phyloP scores from a whole-genome alignment of 495 filamentous ascomycete species.

The Cudoniella acicularis region DNA sequence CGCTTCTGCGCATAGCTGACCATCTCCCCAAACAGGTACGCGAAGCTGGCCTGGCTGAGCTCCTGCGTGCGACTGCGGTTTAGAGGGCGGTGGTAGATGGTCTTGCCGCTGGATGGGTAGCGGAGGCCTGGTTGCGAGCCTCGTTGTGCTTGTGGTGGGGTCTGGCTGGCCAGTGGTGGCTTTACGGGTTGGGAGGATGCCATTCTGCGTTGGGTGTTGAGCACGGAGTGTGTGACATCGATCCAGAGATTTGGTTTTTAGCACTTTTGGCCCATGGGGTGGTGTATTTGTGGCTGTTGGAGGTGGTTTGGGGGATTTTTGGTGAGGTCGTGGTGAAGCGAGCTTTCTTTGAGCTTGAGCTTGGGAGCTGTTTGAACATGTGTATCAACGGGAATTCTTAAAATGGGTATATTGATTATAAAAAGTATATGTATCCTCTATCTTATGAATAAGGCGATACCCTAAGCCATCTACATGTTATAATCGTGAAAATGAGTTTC shows the following conservation, averaged over 20 bases:
- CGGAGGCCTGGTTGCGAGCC: slow-evolving; percentile 62
- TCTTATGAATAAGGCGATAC: neutral
- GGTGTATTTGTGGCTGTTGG: neutral
- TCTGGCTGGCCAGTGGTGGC: slow-evolving; percentile 28
- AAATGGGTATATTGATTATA: neutral
- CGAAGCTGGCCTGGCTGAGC: slow-evolving; percentile 88
- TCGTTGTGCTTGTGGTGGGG: slow-evolving; percentile 23
- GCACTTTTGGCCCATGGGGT: slow-evolving; percentile 1
- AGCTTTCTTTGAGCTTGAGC: neutral
- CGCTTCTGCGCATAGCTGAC: slow-evolving; percentile 88
- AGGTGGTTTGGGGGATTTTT: neutral
- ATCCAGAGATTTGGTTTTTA: neutral
- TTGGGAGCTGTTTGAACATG: neutral
- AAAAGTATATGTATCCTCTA: neutral
- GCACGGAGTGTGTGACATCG: slow-evolving; percentile 8
- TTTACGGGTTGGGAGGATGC: slow-evolving; percentile 36
- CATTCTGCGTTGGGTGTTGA: slow-evolving; percentile 24
- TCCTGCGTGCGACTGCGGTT: slow-evolving; percentile 84
- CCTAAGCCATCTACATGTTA: neutral
- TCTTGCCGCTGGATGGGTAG: slow-evolving; percentile 92
- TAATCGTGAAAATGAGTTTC: neutral
- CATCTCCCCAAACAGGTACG: slow-evolving; percentile 96
- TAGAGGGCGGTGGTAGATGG: slow-evolving; percentile 94
- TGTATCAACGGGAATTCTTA: neutral
- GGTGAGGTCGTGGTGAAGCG: neutral